Conservation (phyloP, 768 basidiomycete species). For the Trichaptum fuscoviolaceum region DNA sequence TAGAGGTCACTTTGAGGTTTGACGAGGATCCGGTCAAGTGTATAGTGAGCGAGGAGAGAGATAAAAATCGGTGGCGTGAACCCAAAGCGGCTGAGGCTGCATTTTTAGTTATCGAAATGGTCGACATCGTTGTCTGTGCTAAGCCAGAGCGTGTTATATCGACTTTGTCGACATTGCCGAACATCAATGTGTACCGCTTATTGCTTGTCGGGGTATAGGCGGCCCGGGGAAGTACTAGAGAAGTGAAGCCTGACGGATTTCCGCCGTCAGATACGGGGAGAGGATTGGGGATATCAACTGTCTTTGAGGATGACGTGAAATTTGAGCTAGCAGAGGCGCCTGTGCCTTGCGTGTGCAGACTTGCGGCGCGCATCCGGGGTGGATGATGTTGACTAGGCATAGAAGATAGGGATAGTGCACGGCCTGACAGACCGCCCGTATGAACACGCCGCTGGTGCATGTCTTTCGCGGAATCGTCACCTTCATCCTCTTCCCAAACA, state of each 20-base stretch:
- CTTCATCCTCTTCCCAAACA: conserved; percentile 34
- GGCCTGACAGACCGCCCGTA: conserved; percentile 18
- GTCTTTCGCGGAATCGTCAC: conserved; percentile 21
- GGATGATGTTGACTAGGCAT: conserved; percentile 5
- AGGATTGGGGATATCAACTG: conserved; percentile 28
- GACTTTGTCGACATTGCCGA: conserved; percentile 43
- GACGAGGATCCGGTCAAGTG: background rate
- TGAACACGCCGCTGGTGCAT: conserved; percentile 18
- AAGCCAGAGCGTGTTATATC: conserved; percentile 74
- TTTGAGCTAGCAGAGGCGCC: conserved; percentile 19
- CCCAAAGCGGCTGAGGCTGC: conserved; percentile 13
- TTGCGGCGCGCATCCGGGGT: conserved; percentile 11
- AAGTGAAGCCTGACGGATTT: conserved; percentile 29
- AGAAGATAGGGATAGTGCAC: conserved; percentile 5
- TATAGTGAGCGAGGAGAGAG: background rate
- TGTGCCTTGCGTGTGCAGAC: conserved; percentile 17
- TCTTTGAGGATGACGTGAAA: conserved; percentile 16
- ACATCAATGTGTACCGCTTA: conserved; percentile 21
- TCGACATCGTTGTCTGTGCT: conserved; percentile 87
- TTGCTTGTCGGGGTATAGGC: conserved; percentile 33
- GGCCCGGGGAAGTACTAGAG: conserved; percentile 41
- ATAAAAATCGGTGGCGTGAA: conserved; percentile 1
- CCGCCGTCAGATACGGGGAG: conserved; percentile 17
- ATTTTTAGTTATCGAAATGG: conserved; percentile 36
- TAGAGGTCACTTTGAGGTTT: background rate